Evolutionary conservation across 148 eudicot genomes (phyloP).

Genomic region (Gaultheria prostrata): DNA sequence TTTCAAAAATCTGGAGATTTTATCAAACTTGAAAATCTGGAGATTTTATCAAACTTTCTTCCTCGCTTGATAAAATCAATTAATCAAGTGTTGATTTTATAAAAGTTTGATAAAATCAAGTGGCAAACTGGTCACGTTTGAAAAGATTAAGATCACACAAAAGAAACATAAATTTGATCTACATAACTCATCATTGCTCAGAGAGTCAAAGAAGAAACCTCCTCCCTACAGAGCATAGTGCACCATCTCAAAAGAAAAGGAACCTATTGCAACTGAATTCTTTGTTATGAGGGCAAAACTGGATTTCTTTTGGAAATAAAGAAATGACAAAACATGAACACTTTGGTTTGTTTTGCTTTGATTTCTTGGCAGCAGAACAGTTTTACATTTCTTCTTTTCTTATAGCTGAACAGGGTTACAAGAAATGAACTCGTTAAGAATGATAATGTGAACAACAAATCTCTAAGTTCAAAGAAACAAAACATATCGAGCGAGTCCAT

Average conservation of each 20-base stretch:
- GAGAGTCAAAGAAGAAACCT: neutral
- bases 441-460: neutral
- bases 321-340: too few relatives aligned
- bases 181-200: neutral
- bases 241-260: neutral
- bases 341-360: too few relatives aligned
- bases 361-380: neutral
- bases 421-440: neutral
- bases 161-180: neutral
- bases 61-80: too few relatives aligned
- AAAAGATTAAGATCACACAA: neutral
- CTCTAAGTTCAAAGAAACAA: neutral
- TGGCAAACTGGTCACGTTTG: too few relatives aligned
- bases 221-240: neutral
- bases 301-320: too few relatives aligned
- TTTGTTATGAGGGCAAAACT: too few relatives aligned
- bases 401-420: neutral
- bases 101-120: too few relatives aligned
- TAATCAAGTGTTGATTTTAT: too few relatives aligned
- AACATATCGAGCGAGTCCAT: neutral
- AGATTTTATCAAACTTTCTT: too few relatives aligned
- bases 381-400: neutral
- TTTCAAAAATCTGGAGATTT: too few relatives aligned
- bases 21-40: too few relatives aligned
- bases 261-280: neutral